Conservation (phyloP, 2,329 filamentous ascomycete species). For the Microdochium paspali region DNA sequence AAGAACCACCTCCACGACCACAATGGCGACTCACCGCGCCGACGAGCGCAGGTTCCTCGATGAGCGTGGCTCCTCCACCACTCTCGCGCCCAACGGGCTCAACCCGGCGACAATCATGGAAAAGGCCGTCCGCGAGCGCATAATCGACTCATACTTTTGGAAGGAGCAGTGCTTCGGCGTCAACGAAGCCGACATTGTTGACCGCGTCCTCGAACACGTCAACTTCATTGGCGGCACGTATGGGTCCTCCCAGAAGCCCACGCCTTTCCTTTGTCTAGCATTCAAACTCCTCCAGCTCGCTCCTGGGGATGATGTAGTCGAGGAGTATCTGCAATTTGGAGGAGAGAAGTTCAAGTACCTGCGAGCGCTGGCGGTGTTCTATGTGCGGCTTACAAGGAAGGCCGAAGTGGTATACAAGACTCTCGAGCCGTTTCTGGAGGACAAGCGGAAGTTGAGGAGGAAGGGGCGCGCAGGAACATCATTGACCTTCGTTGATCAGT, state of each 20-base stretch:
- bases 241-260: constrained; percentile 74
- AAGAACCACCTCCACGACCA: background rate
- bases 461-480: constrained; percentile 64
- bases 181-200: constrained; percentile 74
- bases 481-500: constrained; percentile 80
- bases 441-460: constrained; percentile 74
- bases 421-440: constrained; percentile 75
- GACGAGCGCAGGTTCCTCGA: constrained; percentile 80
- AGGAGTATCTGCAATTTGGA: constrained; percentile 69
- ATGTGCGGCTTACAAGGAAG: constrained; percentile 79
- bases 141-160: constrained; percentile 94
- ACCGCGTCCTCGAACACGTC: constrained; percentile 78
- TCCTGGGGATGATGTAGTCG: constrained; percentile 68
- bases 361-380: constrained; percentile 82
- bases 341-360: constrained; percentile 79
- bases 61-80: constrained; percentile 71
- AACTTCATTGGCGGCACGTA: constrained; percentile 81
- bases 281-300: constrained; percentile 91
- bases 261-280: constrained; percentile 85
- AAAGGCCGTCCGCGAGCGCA: constrained; percentile 89
- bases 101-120: constrained; percentile 96
- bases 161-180: constrained; percentile 97
- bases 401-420: constrained; percentile 71
- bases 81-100: constrained; percentile 73
- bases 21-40: constrained; percentile 48